Percentiles rank a stretch among this genome's conserved stretches.
Conservation (phyloP, 2,329 filamentous ascomycete species). For the Aspergillus brasiliensis region DNA sequence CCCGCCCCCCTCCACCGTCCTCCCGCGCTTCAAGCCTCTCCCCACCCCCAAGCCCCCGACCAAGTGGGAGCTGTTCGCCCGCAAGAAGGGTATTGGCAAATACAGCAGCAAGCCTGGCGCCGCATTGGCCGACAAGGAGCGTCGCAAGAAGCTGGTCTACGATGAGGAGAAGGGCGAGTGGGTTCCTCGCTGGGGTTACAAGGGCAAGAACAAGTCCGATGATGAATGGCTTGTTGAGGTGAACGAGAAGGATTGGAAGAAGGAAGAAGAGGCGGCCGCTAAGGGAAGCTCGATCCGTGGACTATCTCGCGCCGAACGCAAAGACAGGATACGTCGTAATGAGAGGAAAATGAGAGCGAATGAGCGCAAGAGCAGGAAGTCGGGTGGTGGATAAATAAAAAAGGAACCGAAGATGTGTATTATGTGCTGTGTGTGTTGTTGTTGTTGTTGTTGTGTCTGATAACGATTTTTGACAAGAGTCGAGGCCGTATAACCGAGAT, state of each 20-base stretch:
- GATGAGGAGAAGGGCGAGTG: constrained; percentile 84
- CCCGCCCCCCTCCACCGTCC: constrained; percentile 66
- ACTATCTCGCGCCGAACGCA: constrained; percentile 66
- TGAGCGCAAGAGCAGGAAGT: constrained; percentile 51
- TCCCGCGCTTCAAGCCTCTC: constrained; percentile 91
- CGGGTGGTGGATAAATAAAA: constrained; percentile 22
- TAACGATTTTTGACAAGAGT: constrained; percentile 2
- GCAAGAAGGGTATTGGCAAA: constrained; percentile 90
- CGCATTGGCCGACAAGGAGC: constrained; percentile 65
- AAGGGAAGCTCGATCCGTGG: constrained; percentile 67
- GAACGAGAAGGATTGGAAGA: constrained; percentile 72
- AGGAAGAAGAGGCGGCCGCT: constrained; percentile 59
- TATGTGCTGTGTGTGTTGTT: not conserved
- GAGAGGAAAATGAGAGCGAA: constrained; percentile 71
- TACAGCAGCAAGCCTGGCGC: constrained; percentile 67
- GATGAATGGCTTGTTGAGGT: constrained; percentile 92
- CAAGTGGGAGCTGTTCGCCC: constrained; percentile 94
- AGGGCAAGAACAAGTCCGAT: constrained; percentile 81
- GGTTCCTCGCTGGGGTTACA: constrained; percentile 94
- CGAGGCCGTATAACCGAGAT: constrained; percentile 14
- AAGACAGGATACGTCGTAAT: constrained; percentile 64
- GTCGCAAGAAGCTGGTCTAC: constrained; percentile 70
- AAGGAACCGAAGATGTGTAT: too few relatives aligned
- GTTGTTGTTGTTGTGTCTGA: constrained; percentile 2
- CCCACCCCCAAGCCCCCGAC: constrained; percentile 80